phyloP scores from a whole-genome alignment of 2,329 filamentous ascomycete species.

The Pestalotiopsis sp. region DNA sequence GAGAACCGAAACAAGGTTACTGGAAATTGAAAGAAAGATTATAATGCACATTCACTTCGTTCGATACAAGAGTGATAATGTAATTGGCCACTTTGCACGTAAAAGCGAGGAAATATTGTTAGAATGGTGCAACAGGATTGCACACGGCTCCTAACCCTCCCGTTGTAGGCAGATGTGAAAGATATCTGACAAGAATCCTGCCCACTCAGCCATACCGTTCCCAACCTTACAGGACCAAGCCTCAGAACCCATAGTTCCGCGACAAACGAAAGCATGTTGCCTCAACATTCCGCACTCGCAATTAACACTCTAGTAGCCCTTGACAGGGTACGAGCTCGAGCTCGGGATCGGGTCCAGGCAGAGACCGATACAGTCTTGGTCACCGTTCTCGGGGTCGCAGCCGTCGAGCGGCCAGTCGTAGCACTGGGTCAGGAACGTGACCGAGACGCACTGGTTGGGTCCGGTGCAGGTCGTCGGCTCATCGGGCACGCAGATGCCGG shows the following conservation, averaged over 20 bases:
- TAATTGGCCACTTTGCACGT: too few species aligned
- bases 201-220: too few species aligned
- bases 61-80: too few species aligned
- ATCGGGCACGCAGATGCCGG: constrained; percentile 16
- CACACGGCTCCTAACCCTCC: too few species aligned
- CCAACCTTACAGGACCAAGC: too few species aligned
- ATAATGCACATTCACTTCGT: too few species aligned
- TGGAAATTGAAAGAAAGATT: too few species aligned
- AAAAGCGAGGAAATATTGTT: too few species aligned
- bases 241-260: neutral
- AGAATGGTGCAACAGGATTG: too few species aligned
- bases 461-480: neutral
- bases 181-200: too few species aligned
- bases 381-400: constrained; percentile 17
- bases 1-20: too few species aligned
- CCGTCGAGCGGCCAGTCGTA: constrained; percentile 16
- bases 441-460: constrained; percentile 8
- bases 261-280: neutral
- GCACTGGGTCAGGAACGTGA: constrained; percentile 1
- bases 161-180: too few species aligned
- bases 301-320: neutral
- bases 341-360: constrained; percentile 13
- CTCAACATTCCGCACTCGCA: neutral
- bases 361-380: constrained; percentile 14
- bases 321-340: neutral